phyloP scores from a whole-genome alignment of 108 stramenopile genomes.

The Cyclotella choctawhatcheeana region DNA sequence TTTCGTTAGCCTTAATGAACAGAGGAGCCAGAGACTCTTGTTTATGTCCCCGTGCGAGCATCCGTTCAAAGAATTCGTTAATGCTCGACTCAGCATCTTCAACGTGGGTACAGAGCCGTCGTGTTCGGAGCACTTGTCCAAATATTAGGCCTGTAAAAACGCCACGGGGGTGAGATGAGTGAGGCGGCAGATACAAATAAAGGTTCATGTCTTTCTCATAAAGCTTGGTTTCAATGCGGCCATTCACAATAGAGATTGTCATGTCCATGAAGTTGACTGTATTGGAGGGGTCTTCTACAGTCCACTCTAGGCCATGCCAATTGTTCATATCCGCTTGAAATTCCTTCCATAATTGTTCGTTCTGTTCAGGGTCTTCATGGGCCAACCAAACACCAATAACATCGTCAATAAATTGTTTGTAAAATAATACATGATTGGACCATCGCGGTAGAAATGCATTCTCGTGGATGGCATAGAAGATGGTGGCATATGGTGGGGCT shows the following conservation, averaged over 20 bases:
- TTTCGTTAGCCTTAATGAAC: no score
- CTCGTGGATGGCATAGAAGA: conserved; percentile 17
- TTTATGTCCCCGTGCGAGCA: no score
- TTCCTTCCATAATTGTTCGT: conserved; percentile 10
- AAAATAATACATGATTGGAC: background rate
- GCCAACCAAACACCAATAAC: conserved; percentile 27
- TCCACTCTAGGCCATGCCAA: conserved; percentile 25
- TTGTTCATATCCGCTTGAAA: conserved; percentile 18
- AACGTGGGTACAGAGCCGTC: conserved; percentile 3
- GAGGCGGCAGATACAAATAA: conserved; percentile 20
- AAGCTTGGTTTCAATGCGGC: conserved; percentile 16
- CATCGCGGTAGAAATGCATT: background rate
- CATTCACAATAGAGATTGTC: conserved; percentile 11
- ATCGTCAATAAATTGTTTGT: conserved; percentile 28
- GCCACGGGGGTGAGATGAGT: conserved; percentile 3
- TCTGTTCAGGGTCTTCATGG: background rate
- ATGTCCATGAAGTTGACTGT: conserved; percentile 43
- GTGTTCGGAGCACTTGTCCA: conserved; percentile 24
- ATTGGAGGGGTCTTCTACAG: conserved; percentile 2
- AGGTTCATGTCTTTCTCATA: conserved; percentile 22
- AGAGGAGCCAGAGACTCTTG: no score
- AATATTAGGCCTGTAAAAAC: conserved; percentile 14
- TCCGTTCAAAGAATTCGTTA: no score
- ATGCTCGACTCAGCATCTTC: no score
- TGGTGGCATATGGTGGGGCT: conserved; percentile 18